Evolutionary conservation across 345 rosid genomes (phyloP).

Genomic region (Microthlaspi erraticum): DNA sequence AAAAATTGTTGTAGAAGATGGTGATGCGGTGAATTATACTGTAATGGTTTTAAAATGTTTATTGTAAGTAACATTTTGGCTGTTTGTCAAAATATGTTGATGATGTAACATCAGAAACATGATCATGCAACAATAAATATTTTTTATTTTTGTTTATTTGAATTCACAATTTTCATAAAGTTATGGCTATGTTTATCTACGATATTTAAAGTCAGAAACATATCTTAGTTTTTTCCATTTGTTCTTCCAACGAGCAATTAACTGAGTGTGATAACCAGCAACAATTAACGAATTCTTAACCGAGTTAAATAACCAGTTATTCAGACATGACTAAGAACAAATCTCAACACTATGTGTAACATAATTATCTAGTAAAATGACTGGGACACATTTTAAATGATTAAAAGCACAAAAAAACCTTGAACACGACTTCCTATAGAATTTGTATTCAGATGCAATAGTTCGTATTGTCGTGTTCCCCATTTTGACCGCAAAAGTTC

Average conservation of each 20-base stretch:
- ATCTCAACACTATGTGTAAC: neutral
- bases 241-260: neutral
- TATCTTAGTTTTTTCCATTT: neutral
- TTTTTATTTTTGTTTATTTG: neutral
- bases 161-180: neutral
- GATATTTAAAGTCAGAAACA: neutral
- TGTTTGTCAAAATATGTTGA: constrained; percentile 44
- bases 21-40: neutral
- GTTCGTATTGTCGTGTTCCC: constrained; percentile 54
- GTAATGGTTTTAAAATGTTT: too few species aligned
- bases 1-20: neutral
- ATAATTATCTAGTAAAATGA: neutral
- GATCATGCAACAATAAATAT: neutral
- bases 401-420: neutral
- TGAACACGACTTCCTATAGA: constrained; percentile 24
- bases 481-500: constrained; percentile 51
- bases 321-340: neutral
- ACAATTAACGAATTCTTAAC: neutral
- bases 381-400: neutral
- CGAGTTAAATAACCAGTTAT: neutral
- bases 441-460: constrained; percentile 5
- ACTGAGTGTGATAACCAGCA: neutral
- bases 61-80: too few species aligned
- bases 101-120: neutral
- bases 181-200: neutral